Conservation (phyloP, 75 land plant genomes). For the Picea sitchensis region DNA sequence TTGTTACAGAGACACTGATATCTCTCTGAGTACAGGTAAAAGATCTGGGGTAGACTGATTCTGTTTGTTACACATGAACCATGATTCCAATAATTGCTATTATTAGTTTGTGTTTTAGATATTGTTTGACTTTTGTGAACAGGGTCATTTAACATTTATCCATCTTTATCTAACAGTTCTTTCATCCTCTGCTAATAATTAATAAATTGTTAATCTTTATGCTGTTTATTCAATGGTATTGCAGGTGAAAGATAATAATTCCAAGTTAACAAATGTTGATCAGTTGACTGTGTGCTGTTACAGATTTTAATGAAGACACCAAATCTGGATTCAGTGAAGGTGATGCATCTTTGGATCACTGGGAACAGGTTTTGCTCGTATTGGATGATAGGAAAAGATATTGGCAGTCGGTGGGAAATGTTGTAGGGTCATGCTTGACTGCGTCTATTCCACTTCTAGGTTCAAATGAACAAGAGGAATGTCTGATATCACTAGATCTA, state of each 20-base stretch:
- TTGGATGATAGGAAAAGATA: constrained; percentile 51
- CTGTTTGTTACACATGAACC: background rate
- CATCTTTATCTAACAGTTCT: background rate
- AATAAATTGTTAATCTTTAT: background rate
- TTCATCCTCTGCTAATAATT: background rate
- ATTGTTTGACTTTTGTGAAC: background rate
- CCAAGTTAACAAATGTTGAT: background rate
- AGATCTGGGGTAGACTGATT: background rate
- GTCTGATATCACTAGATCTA: constrained; percentile 44
- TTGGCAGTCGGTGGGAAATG: constrained; percentile 44
- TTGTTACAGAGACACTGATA: background rate
- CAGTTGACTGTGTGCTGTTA: background rate
- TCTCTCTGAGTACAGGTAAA: background rate
- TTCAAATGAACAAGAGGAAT: constrained; percentile 37
- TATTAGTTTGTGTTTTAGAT: background rate
- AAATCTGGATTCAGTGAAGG: background rate
- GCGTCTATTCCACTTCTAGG: constrained; percentile 48
- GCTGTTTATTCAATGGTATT: too few species aligned
- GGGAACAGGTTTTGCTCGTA: constrained; percentile 36
- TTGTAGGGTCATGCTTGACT: constrained; percentile 44
- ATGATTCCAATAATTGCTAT: background rate
- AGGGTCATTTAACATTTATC: background rate
- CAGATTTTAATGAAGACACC: background rate
- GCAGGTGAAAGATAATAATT: background rate
- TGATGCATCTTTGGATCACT: constrained; percentile 22